Evolutionary conservation across 208 protist genomes (phyloP).

Genomic region (Leishmania tropica): DNA sequence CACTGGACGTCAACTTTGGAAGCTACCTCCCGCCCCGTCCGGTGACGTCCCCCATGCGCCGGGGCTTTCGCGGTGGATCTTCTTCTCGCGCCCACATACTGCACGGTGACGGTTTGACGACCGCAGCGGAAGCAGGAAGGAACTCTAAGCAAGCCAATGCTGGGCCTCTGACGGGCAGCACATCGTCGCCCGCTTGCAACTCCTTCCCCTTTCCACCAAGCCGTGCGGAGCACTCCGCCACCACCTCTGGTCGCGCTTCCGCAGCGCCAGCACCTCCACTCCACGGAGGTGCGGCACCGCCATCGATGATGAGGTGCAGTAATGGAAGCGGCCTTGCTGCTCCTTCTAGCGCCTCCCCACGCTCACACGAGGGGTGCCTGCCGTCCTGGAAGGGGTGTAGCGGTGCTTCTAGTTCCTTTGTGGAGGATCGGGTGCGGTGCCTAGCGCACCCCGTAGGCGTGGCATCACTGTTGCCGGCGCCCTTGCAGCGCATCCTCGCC

Average conservation of each 20-base stretch:
- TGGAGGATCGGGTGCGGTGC: conserved; percentile 19
- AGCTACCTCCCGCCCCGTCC: conserved; percentile 14
- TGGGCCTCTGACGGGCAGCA: not conserved
- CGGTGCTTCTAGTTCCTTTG: not conserved
- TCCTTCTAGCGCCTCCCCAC: not conserved
- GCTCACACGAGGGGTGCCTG: not conserved
- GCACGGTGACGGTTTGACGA: not conserved
- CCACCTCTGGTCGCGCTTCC: not conserved
- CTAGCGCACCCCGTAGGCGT: conserved; percentile 5
- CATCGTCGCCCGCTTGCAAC: not conserved
- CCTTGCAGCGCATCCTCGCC: conserved; percentile 16
- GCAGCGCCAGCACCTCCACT: not conserved
- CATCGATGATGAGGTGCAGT: not conserved
- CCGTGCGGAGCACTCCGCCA: not conserved
- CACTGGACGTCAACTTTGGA: conserved; percentile 17
- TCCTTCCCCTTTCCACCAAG: not conserved
- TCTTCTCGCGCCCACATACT: not conserved
- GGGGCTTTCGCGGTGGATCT: not conserved
- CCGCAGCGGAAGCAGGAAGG: not conserved
- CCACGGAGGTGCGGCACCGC: not conserved
- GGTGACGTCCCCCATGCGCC: conserved; percentile 23
- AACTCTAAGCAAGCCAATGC: not conserved
- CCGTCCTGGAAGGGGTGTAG: not conserved
- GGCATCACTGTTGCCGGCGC: conserved; percentile 3
- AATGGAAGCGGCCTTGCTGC: not conserved